A percentile compares a stretch with the other conserved stretches of the same genome.
phyloP scores from a whole-genome alignment of 2,329 filamentous ascomycete genomes.

The Aspergillus aculeatus region DNA sequence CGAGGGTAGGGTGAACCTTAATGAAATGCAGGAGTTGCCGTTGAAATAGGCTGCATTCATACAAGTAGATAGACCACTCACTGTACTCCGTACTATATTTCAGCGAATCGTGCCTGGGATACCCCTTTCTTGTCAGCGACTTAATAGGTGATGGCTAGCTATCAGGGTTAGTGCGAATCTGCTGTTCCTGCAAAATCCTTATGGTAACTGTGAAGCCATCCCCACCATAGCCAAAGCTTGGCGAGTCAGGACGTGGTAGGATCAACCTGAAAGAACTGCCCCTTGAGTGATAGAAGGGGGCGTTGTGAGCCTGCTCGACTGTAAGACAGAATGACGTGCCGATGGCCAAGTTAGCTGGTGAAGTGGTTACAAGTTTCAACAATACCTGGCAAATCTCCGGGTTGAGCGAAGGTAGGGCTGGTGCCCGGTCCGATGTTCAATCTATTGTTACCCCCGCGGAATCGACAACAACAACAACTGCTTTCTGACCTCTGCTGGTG shows the following conservation, averaged over 20 bases:
- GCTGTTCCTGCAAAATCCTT: not conserved
- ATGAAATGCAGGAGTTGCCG: not conserved
- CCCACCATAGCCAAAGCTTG: not conserved
- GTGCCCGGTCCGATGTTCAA: not conserved
- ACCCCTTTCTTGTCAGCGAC: not conserved
- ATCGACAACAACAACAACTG: no score
- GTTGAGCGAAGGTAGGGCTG: not conserved
- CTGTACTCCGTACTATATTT: no score
- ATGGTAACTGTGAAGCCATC: not conserved
- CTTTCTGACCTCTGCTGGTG: no score
- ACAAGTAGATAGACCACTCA: no score
- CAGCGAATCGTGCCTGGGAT: not conserved
- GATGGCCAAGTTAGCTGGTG: not conserved
- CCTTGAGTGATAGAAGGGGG: not conserved
- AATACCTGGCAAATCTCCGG: not conserved
- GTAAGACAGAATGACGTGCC: not conserved
- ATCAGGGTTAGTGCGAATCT: not conserved
- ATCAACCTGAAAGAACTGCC: not conserved
- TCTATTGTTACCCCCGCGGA: not conserved
- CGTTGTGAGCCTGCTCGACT: not conserved
- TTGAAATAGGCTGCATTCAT: not conserved
- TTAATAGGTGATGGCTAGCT: no score
- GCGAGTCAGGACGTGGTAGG: not conserved
- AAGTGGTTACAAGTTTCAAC: not conserved
- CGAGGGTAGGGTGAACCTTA: not conserved